Evolutionary conservation across 2,329 filamentous ascomycete genomes (phyloP).

Genomic region (Stylonectria norvegica): DNA sequence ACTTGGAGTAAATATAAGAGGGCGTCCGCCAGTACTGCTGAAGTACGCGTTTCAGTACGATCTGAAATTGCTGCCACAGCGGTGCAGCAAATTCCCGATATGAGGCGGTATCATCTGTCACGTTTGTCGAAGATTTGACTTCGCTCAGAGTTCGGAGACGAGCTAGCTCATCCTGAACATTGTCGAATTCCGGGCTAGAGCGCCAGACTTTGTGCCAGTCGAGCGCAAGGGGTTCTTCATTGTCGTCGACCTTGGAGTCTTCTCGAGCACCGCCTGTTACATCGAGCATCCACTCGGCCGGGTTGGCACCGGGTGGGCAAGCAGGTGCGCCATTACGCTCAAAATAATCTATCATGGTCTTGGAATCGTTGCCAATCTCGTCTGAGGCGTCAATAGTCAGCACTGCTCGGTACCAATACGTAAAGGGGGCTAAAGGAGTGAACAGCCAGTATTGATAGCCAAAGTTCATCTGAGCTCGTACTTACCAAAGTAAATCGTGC

Average conservation of each 20-base stretch:
- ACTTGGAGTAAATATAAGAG: slow-evolving; percentile 61
- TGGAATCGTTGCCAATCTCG: slow-evolving; percentile 55
- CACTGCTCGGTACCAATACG: background rate
- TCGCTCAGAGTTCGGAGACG: slow-evolving; percentile 6
- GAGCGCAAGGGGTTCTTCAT: no score
- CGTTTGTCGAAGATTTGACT: background rate
- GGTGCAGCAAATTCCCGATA: slow-evolving; percentile 33
- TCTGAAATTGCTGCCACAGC: slow-evolving; percentile 29
- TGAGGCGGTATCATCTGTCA: slow-evolving; percentile 10
- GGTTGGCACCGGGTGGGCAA: slow-evolving; percentile 55
- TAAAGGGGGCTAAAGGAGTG: no score
- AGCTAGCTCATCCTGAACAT: slow-evolving; percentile 34
- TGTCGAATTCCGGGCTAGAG: slow-evolving; percentile 28
- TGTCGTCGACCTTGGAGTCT: slow-evolving; percentile 43
- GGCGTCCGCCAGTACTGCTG: slow-evolving; percentile 42
- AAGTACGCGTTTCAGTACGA: slow-evolving; percentile 35
- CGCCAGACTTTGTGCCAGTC: slow-evolving; percentile 40
- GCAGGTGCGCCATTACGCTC: slow-evolving; percentile 55
- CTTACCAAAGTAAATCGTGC: slow-evolving; percentile 58
- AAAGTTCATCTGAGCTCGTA: no score
- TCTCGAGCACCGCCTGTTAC: slow-evolving; percentile 44
- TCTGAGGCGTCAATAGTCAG: slow-evolving; percentile 21
- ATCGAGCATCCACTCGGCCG: slow-evolving; percentile 65
- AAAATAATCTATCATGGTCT: slow-evolving; percentile 57
- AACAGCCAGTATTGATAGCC: no score